Conservation (phyloP, 2,329 filamentous ascomycete genomes). For the Hypoxylon sp. region DNA sequence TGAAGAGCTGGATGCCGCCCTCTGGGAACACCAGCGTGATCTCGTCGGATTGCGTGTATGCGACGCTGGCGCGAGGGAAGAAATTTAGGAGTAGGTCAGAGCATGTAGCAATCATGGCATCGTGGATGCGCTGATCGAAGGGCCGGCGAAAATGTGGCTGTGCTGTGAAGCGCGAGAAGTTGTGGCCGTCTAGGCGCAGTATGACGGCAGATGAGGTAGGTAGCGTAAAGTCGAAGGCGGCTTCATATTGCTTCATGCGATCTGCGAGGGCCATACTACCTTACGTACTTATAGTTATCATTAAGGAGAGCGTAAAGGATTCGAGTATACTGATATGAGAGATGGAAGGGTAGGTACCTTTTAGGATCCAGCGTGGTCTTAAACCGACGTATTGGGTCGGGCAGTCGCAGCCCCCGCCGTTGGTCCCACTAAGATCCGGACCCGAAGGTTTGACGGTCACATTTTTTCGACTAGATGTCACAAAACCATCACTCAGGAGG, state of each 20-base stretch:
- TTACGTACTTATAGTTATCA: not conserved
- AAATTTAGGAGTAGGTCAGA: constrained; percentile 25
- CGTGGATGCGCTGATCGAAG: constrained; percentile 35
- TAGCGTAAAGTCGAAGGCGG: constrained; percentile 19
- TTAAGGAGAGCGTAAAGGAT: not conserved
- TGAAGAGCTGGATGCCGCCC: constrained; percentile 14
- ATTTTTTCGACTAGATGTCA: not conserved
- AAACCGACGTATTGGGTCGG: constrained; percentile 2
- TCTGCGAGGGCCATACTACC: constrained; percentile 24
- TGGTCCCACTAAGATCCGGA: constrained; percentile 26
- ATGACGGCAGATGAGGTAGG: constrained; percentile 29
- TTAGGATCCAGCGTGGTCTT: no score
- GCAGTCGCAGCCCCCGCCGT: constrained; percentile 17
- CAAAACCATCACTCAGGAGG: not conserved
- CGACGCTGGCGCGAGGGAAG: constrained; percentile 33
- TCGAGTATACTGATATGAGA: not conserved
- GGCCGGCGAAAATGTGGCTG: constrained; percentile 20
- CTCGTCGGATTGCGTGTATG: constrained; percentile 39
- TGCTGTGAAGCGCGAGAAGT: constrained; percentile 29
- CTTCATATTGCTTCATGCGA: constrained; percentile 41
- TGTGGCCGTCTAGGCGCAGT: constrained; percentile 34
- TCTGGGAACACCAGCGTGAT: constrained; percentile 36
- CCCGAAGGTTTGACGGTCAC: constrained; percentile 1
- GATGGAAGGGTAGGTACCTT: no score
- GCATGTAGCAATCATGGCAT: constrained; percentile 31